Evolutionary conservation across 495 filamentous ascomycete species (phyloP), one percentile per base, ranked within the genome.

Genomic region (Hypoxylon lenormandii): DNA sequence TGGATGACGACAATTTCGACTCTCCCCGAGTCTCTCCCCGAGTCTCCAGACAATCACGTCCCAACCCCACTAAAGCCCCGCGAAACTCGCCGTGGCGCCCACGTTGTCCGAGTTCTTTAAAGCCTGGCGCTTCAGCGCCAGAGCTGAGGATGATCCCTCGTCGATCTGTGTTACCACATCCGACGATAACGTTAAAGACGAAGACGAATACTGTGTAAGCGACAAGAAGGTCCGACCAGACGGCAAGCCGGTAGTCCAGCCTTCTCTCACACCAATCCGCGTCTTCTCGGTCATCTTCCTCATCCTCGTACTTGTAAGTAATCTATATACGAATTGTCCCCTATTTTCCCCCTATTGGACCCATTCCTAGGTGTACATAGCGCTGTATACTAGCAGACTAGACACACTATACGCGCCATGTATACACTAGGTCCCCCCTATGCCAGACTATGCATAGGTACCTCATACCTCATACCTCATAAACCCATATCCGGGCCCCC

Each of bases 231-330:
- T 30, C 55, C 56, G 55, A 54, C 59, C 60, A 57, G 26, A 61
- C 26, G 47, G 62, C 55, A 72, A 58, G 52, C 46, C 55, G 36
- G 43, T 28, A 30, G 50, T 28, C 16, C 68, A 45, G 40, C 33
- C 59, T 33, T 59, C 73, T 33, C 40, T 75, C 45, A 47, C 60
- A 22, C 42, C 60, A 30, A 58, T 83, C 15, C 82, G 81, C 46
- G 33, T 80, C 46, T 78, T 73, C 52, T 82, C 82, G 4, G 64
- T 80, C 43, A 75, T 77, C 28, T 73, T 83, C 52, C 62, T 86
- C 45, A 72, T 80, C 36, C 55, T 82, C 26, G 75, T 81, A 49
- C 70, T 84, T 61, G 83, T 86, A 74, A 81, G 83, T 83, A 18
- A 11, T 8, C 33, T 42, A 26, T 26, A 26, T 5, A 5, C n/a